Evolutionary conservation across 257 asterid genomes (phyloP).

Genomic region (Solanum rostratum): DNA sequence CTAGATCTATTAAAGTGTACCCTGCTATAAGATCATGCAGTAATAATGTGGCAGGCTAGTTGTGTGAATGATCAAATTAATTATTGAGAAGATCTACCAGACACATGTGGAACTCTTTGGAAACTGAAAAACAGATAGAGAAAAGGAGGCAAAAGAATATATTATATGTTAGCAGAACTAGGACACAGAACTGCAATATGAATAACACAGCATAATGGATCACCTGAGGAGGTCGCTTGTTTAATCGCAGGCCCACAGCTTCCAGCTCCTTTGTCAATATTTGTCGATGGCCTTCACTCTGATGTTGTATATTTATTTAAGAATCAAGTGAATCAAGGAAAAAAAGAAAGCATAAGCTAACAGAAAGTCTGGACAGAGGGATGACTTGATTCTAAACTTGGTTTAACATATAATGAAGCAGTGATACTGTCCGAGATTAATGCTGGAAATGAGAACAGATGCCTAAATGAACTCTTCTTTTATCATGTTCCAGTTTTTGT

Average conservation of each 20-base stretch:
- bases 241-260: constrained; percentile 96
- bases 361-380: background rate
- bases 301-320: constrained; percentile 14
- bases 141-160: background rate
- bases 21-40: background rate
- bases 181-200: background rate
- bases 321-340: background rate
- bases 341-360: background rate
- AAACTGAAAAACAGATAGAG: background rate
- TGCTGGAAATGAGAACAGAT: background rate
- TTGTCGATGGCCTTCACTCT: constrained; percentile 99
- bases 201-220: constrained; percentile 3
- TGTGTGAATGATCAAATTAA: background rate
- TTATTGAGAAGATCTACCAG: background rate
- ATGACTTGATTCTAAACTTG: background rate
- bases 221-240: constrained; percentile 94
- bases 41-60: background rate
- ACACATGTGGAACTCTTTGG: background rate
- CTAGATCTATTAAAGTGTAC: background rate
- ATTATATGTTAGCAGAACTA: background rate
- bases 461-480: background rate
- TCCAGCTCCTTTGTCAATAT: constrained; percentile 94
- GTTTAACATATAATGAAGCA: background rate
- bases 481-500: background rate
- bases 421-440: background rate